phyloP scores from a whole-genome alignment of 306 rosid species.

The Lotus japonicus region DNA sequence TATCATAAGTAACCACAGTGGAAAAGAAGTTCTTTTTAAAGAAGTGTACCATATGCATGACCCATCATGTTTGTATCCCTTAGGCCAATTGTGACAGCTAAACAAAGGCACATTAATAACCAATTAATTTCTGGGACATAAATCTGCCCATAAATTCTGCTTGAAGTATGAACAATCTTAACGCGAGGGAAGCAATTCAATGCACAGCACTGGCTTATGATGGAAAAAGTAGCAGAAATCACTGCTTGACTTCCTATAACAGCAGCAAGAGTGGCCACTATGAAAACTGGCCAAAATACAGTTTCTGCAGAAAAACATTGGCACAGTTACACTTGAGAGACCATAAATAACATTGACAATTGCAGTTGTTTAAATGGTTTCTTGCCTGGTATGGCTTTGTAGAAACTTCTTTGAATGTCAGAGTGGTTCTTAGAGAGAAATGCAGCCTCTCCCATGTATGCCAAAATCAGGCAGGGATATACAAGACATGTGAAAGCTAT shows the following conservation, averaged over 20 bases:
- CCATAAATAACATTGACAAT: background rate
- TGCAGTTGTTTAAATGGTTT: background rate
- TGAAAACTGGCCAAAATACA: conserved; percentile 37
- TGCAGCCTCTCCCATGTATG: conserved; percentile 93
- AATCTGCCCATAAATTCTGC: conserved; percentile 30
- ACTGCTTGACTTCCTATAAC: conserved; percentile 36
- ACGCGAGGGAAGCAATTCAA: conserved; percentile 29
- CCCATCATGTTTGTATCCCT: conserved; percentile 37
- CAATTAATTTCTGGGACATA: conserved; percentile 37
- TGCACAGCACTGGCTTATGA: conserved; percentile 29
- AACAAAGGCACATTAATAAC: conserved; percentile 32
- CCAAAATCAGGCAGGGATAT: conserved; percentile 78
- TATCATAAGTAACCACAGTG: background rate
- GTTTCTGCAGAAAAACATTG: conserved; percentile 24
- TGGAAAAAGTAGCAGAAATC: conserved; percentile 34
- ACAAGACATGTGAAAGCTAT: conserved; percentile 80
- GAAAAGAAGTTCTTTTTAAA: conserved; percentile 8
- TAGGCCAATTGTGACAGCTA: conserved; percentile 33
- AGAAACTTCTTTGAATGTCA: conserved; percentile 47
- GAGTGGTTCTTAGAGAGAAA: conserved; percentile 62
- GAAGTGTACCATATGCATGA: conserved; percentile 32
- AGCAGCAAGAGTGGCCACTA: conserved; percentile 32
- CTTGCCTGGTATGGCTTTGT: conserved; percentile 40
- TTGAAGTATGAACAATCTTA: conserved; percentile 35
- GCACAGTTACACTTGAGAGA: background rate